These are phyloP conservation scores for Novakomyces olei DNA, from an alignment of 805 yeast genomes.

Conservation along the genomic window DNA sequence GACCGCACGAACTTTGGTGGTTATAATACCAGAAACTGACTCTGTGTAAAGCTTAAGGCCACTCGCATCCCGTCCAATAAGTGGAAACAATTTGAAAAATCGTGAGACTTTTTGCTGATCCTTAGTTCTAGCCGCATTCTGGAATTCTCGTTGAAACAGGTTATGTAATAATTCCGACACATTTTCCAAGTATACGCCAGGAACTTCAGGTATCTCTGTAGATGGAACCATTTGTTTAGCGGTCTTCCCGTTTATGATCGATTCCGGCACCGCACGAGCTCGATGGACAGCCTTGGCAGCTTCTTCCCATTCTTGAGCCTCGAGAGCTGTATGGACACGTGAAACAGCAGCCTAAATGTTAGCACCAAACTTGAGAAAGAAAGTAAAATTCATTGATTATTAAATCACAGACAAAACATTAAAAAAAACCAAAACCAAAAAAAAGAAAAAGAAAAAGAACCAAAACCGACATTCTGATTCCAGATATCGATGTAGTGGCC, in stretches of 20 bases:
- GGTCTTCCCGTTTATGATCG: constrained; percentile 37
- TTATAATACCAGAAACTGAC: constrained; percentile 67
- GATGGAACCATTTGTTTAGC: constrained; percentile 72
- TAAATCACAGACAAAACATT: too few species aligned
- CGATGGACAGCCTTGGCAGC: constrained; percentile 41
- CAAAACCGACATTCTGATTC: too few species aligned
- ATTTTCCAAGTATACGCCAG: constrained; percentile 29
- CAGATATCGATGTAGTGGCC: too few species aligned
- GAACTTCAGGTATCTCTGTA: constrained; percentile 61
- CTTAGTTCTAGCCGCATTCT: constrained; percentile 39
- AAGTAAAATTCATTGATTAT: too few species aligned
- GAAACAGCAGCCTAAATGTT: too few species aligned
- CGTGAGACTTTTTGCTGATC: constrained; percentile 52
- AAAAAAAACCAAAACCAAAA: too few species aligned
- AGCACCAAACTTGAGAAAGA: too few species aligned
- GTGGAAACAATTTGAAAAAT: constrained; percentile 70
- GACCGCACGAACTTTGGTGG: constrained; percentile 44
- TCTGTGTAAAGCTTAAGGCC: constrained; percentile 68
- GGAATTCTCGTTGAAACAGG: constrained; percentile 41
- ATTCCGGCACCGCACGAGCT: constrained; percentile 32
- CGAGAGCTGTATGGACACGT: too few species aligned
- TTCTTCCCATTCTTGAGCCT: constrained; percentile 43
- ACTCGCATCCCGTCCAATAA: constrained; percentile 44
- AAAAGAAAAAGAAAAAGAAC: too few species aligned
- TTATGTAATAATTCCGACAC: constrained; percentile 40